phyloP scores from a whole-genome alignment of 345 rosid genomes.

The Rhizophora mangle region DNA sequence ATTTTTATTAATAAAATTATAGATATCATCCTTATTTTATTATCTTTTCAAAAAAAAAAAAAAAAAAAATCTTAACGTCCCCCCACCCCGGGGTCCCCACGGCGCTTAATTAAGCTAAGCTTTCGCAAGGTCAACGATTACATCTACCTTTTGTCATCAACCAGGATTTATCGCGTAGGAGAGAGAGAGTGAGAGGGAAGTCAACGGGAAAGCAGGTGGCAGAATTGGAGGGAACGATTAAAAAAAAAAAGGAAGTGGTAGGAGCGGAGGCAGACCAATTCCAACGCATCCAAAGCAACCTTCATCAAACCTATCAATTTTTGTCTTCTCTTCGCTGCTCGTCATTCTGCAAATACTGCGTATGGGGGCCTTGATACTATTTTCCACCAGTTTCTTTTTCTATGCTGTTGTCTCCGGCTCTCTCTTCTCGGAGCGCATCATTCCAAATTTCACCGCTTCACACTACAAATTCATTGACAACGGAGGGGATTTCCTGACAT shows the following conservation, averaged over 20 bases:
- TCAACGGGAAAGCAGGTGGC: slow-evolving; percentile 27
- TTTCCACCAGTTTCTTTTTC: slow-evolving; percentile 35
- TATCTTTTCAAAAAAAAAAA: background rate
- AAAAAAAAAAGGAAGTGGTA: slow-evolving; percentile 26
- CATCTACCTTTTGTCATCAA: slow-evolving; percentile 17
- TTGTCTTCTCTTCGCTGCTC: slow-evolving; percentile 11
- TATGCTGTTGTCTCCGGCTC: slow-evolving; percentile 36
- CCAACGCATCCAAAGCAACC: slow-evolving; percentile 15
- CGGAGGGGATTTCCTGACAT: slow-evolving; percentile 57
- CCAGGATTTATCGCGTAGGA: slow-evolving; percentile 6
- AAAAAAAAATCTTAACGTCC: background rate
- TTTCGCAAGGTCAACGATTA: slow-evolving; percentile 19
- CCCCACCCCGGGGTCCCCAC: background rate
- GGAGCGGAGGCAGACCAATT: slow-evolving; percentile 16
- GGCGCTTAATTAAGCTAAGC: background rate
- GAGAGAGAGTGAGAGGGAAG: slow-evolving; percentile 21
- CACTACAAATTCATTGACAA: slow-evolving; percentile 43
- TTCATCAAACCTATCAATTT: slow-evolving; percentile 2
- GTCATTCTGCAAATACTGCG: slow-evolving; percentile 16
- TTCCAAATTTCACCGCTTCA: slow-evolving; percentile 72
- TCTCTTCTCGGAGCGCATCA: slow-evolving; percentile 41
- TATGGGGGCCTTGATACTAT: slow-evolving; percentile 45
- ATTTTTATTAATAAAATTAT: background rate
- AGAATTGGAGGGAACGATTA: slow-evolving; percentile 18
- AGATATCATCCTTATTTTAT: slow-evolving; percentile 13